A percentile compares a stretch with the other conserved stretches of the same genome.
Evolutionary conservation across 805 yeast species (phyloP).

Genomic region (Ogataea haglerorum): DNA sequence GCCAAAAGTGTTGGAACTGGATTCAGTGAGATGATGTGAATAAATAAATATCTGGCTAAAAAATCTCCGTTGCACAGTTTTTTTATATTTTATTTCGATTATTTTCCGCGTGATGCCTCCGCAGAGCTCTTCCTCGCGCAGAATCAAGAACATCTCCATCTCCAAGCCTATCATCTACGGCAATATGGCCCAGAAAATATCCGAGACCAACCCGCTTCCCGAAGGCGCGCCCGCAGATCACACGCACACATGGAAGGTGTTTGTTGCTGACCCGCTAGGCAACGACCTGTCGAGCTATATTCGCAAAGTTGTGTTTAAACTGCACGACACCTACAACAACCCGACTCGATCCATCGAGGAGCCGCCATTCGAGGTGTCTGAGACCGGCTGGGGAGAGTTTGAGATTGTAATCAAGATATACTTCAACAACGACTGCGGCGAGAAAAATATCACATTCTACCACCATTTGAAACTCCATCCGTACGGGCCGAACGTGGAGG

Average conservation of each 20-base stretch:
- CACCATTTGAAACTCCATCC: conserved; percentile 94
- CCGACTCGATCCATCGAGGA: conserved; percentile 80
- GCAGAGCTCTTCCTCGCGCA: conserved; percentile 28
- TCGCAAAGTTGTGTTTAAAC: conserved; percentile 87
- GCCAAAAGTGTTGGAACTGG: conserved; percentile 33
- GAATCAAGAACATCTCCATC: conserved; percentile 53
- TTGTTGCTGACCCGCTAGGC: conserved; percentile 75
- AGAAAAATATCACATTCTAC: conserved; percentile 78
- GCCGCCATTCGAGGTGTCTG: conserved; percentile 94
- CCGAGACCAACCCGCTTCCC: conserved; percentile 45
- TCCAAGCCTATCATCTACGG: conserved; percentile 81
- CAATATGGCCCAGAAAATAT: conserved; percentile 69
- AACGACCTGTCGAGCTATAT: conserved; percentile 78
- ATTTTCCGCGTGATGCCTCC: conserved; percentile 30
- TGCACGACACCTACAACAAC: conserved; percentile 90
- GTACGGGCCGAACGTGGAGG: conserved; percentile 41
- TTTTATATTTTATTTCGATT: neutral
- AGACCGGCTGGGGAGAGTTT: conserved; percentile 99
- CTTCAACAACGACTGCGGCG: conserved; percentile 82
- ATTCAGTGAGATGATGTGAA: conserved; percentile 29
- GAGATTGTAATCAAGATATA: conserved; percentile 86
- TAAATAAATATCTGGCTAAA: neutral
- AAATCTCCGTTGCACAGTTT: neutral
- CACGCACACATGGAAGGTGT: conserved; percentile 94
- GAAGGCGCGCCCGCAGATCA: conserved; percentile 78